A percentile compares a stretch with the other conserved stretches of the same genome.
phyloP scores from a whole-genome alignment of 345 rosid species.

The Lepidium aucheri region DNA sequence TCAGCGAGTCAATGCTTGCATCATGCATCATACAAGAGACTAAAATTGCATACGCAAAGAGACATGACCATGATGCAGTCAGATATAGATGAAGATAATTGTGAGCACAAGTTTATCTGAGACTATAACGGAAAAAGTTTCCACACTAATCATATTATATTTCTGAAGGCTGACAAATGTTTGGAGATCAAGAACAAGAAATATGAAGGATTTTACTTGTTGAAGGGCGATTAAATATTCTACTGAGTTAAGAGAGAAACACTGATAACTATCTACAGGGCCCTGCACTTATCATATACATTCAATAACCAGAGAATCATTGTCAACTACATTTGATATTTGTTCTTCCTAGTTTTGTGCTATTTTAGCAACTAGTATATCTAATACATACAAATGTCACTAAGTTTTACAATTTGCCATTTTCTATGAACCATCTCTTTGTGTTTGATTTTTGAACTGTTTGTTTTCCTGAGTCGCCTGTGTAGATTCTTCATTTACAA shows the following conservation, averaged over 20 bases:
- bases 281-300: constrained; percentile 17
- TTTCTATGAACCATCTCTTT: constrained; percentile 20
- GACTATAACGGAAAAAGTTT: not conserved
- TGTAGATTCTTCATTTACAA: constrained; percentile 37
- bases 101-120: not conserved
- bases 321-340: constrained; percentile 4
- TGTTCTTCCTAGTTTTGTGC: not conserved
- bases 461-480: constrained; percentile 30
- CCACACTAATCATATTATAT: not conserved
- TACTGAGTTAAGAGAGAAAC: not conserved
- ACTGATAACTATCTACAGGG: not conserved
- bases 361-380: constrained; percentile 1
- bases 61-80: constrained; percentile 11
- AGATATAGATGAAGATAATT: constrained; percentile 12
- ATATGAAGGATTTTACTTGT: not conserved
- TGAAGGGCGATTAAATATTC: not conserved
- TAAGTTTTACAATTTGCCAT: constrained; percentile 17
- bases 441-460: constrained; percentile 28
- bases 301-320: not conserved
- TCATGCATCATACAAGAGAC: constrained; percentile 4
- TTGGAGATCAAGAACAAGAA: not conserved
- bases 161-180: not conserved
- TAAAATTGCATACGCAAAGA: not conserved
- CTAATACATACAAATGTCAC: constrained; percentile 3
- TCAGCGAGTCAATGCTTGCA: constrained; percentile 13